Evolutionary conservation across 202 grass and related monocot genomes (phyloP), one percentile per base, ranked within the genome.

Genomic region (Panicum hallii): DNA sequence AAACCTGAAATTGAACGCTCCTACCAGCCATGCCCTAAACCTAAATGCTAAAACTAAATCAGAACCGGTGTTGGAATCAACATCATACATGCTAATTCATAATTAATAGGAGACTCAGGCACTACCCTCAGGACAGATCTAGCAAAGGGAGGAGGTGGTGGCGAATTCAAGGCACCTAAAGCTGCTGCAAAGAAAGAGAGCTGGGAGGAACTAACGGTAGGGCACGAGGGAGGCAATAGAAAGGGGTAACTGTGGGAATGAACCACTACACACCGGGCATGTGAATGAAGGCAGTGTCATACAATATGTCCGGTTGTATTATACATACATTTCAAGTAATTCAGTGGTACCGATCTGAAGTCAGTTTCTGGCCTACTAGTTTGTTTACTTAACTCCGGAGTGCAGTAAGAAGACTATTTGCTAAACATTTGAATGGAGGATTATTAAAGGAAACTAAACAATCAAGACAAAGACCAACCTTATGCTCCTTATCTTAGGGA

Each of bases 81-180:
- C 17, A 79, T 13, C 28, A 50, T 43, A 42, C 34, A 55, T 34
- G 38, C 61, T 15, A 54, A 9, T 16, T 15, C 6, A 49, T 26
- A 38, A 65, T 13, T 28, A 67, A 10, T 66, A 17, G n/a, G 22
- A 6, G 56, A 63, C 38, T 49, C 60, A 14, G 23, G 23, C 28
- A 20, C 20, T 68, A 13, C 7, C 0, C 30, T 67, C 30, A 55
- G n/a, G 14, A 68, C 2, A 26, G 32, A 22, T 79, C 44, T 36
- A 67, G 8, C 1, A 8, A 68, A 80, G 2, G 63, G 44, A 9
- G 17, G 78, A 53, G 6, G 2, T 16, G 46, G 19, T 64, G 9
- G 48, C 13, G 19, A 36, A 67, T 67, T 79, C 77, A 80, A 23
- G 30, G 20, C 6, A 5, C 17, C 43, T 65, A 79, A 64, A 79